Conservation (phyloP, 176 grass and related monocot species). For the Aechmea fasciata region DNA sequence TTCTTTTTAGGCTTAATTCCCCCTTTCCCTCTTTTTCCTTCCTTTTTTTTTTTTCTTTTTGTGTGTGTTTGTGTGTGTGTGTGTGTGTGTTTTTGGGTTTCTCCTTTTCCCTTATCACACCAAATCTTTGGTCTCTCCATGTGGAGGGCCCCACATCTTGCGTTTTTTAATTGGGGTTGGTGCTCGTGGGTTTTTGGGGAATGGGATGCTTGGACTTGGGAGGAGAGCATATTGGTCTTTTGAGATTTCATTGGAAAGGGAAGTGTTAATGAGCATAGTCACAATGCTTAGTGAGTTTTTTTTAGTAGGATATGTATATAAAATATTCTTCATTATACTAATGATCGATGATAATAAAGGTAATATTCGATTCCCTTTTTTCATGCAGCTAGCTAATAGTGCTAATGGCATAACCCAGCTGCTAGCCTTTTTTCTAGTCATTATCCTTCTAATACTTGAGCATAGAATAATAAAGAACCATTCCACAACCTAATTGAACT, state of each 20-base stretch:
- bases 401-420: too few relatives aligned
- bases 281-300: background rate
- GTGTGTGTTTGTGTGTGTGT: too few relatives aligned
- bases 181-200: conserved; percentile 1
- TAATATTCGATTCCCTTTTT: too few relatives aligned
- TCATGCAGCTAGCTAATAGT: too few relatives aligned
- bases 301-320: too few relatives aligned
- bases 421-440: too few relatives aligned
- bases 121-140: background rate
- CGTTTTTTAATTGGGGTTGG: background rate
- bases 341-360: too few relatives aligned
- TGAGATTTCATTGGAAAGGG: background rate
- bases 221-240: conserved; percentile 4
- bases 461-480: too few relatives aligned
- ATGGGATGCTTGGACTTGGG: conserved; percentile 4
- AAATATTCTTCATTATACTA: too few relatives aligned
- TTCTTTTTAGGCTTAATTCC: background rate
- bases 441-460: too few relatives aligned
- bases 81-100: background rate
- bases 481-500: too few relatives aligned
- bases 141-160: background rate
- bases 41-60: background rate
- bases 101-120: background rate
- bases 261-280: background rate
- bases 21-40: background rate